Evolutionary conservation across 768 basidiomycete genomes (phyloP).

Genomic region (Agrocybe pediades): DNA sequence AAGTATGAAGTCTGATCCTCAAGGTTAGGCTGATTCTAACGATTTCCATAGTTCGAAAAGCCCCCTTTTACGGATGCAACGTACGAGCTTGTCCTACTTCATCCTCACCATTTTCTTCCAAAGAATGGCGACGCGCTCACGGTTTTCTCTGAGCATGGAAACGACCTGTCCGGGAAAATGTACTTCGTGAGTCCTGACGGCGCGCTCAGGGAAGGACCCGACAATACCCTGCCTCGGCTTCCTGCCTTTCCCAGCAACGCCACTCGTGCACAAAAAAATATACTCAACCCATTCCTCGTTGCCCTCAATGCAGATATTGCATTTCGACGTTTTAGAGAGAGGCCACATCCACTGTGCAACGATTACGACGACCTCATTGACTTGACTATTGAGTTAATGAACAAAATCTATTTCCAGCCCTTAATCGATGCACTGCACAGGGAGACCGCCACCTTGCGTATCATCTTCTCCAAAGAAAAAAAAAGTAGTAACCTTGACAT

Average conservation of each 20-base stretch:
- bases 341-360: background rate
- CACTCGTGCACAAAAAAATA: background rate
- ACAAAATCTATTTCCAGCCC: constrained; percentile 9
- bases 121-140: constrained; percentile 4
- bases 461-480: background rate
- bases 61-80: constrained; percentile 11
- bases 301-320: constrained; percentile 9
- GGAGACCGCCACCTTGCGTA: background rate
- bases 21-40: background rate
- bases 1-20: background rate
- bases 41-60: background rate
- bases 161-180: too few species aligned
- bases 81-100: constrained; percentile 11
- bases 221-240: background rate
- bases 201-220: constrained; percentile 3
- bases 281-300: background rate
- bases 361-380: constrained; percentile 7
- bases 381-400: constrained; percentile 10
- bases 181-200: constrained; percentile 7
- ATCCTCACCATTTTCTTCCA: constrained; percentile 9
- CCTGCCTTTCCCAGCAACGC: constrained; percentile 1
- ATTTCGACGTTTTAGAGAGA: constrained; percentile 5
- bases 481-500: background rate
- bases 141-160: constrained; percentile 4
- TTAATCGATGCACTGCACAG: background rate